Evolutionary conservation across 2,329 filamentous ascomycete species (phyloP), one percentile per base, ranked within the genome.

Genomic region (Hirsutella rhossiliensis): DNA sequence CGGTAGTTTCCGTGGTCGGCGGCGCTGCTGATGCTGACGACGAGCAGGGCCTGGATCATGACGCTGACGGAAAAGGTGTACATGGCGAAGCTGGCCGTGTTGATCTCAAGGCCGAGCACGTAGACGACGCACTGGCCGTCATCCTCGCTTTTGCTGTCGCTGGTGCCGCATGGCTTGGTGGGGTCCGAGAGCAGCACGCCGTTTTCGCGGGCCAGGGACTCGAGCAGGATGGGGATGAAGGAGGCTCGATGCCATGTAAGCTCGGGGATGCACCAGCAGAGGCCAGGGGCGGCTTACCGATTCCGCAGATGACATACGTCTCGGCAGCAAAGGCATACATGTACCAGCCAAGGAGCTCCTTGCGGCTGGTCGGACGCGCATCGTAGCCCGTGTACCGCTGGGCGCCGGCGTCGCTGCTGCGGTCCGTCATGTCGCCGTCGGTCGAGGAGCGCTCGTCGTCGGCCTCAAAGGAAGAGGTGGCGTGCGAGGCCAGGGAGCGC

Each of bases 1-100:
- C 92, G 81, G 67, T 89, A 92, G 53, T 78, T 83, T 49, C 92
- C 92, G 63, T 97, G 90, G 61, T 98, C 92, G 45, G 92, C 92
- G 8, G 90, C 89, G 44, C 87, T 92, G 57, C 88, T 95, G 72
- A 98, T 95, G 57, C 88, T 94, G 50, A 98, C 87, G 38, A 98
- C 94, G 28, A 97, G 68, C 27, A 97, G 65, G 1, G 89, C 85
- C 61, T 98, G 92, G 11, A 96, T 63, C 18, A 96, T 64, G 2
- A 98, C 92, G 59, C 87, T 94, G 56, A 94, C 71, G 46, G 88
- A 94, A 64, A 98, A 98, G 2, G 88, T 96, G 65, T 97, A 97
- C 87, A 97, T 94, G 60, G 88, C 90, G 62, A 97, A 96, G 62
- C 86, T 94, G 31, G 90, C 89, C 1, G 90, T 96, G 63, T 97